phyloP scores from a whole-genome alignment of 148 eudicot species.

The Cornus controversa region DNA sequence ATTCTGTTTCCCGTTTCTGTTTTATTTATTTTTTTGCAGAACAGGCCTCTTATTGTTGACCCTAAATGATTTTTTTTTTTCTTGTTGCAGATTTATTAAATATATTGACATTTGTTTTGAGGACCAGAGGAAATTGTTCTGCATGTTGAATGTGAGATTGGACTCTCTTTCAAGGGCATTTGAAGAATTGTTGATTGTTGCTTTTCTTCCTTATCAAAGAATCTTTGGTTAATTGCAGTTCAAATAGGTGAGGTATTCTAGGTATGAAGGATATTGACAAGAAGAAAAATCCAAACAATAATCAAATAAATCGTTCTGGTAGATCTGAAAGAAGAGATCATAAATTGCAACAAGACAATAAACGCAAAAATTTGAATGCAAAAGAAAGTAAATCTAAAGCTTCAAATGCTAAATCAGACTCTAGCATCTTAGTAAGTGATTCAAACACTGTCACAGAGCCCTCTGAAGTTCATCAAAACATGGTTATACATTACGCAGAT shows the following conservation, averaged over 20 bases:
- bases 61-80: not conserved
- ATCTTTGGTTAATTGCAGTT: constrained; percentile 13
- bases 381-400: constrained; percentile 48
- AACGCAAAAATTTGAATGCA: constrained; percentile 32
- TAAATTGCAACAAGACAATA: constrained; percentile 40
- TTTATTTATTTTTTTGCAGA: not conserved
- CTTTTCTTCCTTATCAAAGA: not conserved
- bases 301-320: constrained; percentile 44
- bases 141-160: not conserved
- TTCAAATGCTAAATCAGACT: constrained; percentile 30
- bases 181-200: not conserved
- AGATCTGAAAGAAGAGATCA: constrained; percentile 50
- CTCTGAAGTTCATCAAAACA: constrained; percentile 53
- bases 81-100: not conserved
- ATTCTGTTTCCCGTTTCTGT: too few species aligned
- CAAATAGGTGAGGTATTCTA: constrained; percentile 13
- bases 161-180: constrained; percentile 4
- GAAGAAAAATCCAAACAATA: constrained; percentile 51
- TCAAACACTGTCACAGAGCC: constrained; percentile 38
- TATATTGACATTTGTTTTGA: not conserved
- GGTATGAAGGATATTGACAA: constrained; percentile 67
- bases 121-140: not conserved
- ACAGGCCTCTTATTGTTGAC: not conserved
- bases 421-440: constrained; percentile 34
- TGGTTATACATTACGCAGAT: constrained; percentile 64